These are phyloP conservation scores for Eucalyptus grandis DNA, from an alignment of 345 rosid species.

Conservation along the genomic window DNA sequence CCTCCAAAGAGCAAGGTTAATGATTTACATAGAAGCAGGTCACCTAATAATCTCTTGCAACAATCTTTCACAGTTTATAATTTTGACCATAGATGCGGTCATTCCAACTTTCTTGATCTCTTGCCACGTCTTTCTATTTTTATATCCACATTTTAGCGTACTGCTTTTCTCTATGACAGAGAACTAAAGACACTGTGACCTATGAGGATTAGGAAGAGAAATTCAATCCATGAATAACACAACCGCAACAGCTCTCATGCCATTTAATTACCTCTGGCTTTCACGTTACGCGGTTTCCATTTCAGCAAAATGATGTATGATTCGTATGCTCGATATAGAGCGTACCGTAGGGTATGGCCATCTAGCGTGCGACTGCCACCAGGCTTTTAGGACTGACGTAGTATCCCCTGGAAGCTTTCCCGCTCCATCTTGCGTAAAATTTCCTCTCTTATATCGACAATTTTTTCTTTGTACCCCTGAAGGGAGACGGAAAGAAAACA, in stretches of 20 bases:
- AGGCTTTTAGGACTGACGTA: conserved; percentile 69
- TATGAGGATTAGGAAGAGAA: too few species aligned
- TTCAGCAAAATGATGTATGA: neutral
- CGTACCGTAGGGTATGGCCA: conserved; percentile 96
- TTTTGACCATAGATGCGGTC: too few species aligned
- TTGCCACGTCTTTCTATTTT: too few species aligned
- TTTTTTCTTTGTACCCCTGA: conserved; percentile 92
- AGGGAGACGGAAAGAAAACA: neutral
- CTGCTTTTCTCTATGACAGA: too few species aligned
- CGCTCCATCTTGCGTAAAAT: conserved; percentile 90
- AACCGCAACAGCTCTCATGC: neutral
- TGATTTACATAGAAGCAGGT: too few species aligned
- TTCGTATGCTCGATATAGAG: neutral
- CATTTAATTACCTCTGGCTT: neutral
- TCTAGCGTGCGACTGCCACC: conserved; percentile 97
- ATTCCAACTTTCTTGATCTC: too few species aligned
- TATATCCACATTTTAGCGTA: too few species aligned
- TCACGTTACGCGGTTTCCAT: neutral
- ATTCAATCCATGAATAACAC: too few species aligned
- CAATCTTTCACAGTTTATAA: too few species aligned
- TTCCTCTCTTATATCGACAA: conserved; percentile 89
- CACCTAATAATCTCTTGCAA: too few species aligned
- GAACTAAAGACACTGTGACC: too few species aligned
- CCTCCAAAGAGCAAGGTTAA: too few species aligned
- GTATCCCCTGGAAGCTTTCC: conserved; percentile 97